These are phyloP conservation scores for Juncus inflexus DNA, from an alignment of 176 grass and related monocot species.

Conservation along the genomic window DNA sequence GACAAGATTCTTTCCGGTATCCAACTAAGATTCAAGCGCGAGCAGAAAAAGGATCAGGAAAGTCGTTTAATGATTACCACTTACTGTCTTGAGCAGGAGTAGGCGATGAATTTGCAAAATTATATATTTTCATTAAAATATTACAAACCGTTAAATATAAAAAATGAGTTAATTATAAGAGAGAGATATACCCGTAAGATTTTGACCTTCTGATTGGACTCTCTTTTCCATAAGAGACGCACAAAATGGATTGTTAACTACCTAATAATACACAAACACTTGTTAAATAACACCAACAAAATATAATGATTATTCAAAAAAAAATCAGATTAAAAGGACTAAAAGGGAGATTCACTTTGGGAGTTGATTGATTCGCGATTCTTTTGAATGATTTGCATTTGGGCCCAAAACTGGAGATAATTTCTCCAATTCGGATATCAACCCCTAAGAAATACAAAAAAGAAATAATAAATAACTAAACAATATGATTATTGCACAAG, in stretches of 20 bases:
- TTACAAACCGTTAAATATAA: too few species aligned
- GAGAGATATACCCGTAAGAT: constrained; percentile 78
- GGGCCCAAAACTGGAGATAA: constrained; percentile 64
- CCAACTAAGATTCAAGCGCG: too few species aligned
- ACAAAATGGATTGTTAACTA: constrained; percentile 94
- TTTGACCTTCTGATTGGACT: constrained; percentile 98
- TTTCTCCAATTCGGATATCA: constrained; percentile 94
- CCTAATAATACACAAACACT: constrained; percentile 37
- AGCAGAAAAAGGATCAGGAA: too few species aligned
- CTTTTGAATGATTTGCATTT: constrained; percentile 75
- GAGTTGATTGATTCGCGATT: constrained; percentile 72
- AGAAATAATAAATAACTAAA: neutral
- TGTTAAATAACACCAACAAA: neutral
- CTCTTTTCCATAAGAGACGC: constrained; percentile 99
- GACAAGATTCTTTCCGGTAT: too few species aligned
- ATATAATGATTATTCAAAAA: constrained; percentile 15
- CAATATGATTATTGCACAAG: too few species aligned
- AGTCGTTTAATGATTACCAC: too few species aligned
- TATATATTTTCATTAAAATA: too few species aligned
- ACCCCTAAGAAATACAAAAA: constrained; percentile 45
- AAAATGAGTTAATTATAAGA: too few species aligned
- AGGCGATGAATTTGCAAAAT: too few species aligned
- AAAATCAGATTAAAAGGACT: neutral
- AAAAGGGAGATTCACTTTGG: constrained; percentile 55
- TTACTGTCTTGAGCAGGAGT: too few species aligned